Base-by-base conservation (phyloP, 139 green algal species). In the Zygnema circumcarinatum region DNA sequence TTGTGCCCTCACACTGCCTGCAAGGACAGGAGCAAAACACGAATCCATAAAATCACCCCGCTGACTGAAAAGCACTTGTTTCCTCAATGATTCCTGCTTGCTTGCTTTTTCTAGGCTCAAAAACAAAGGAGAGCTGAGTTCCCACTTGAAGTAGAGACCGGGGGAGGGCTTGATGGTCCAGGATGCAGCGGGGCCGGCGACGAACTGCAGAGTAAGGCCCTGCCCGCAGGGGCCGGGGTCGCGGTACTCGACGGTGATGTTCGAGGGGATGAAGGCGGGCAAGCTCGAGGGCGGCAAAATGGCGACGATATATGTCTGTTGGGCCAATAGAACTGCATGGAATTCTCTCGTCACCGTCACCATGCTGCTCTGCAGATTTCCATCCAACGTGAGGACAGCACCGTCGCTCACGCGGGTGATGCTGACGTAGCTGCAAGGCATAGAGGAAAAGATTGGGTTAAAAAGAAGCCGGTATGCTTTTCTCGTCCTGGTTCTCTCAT, bases 271-370 rank as follows among this genome's bases (percentile, higher is more conserved):
- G 22, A 67, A 86, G 1, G 38, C 53, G 53, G 31, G 29, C 32
- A 62, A 80, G 1, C 53, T 3, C 29, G 54, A 25, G 25, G 25
- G 25, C 29, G 54, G 54, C 25, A 72, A 54, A 33, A 86, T 41
- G 1, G 79, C 54, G 79, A 80, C 35, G 38, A 67, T 2, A 62
- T 86, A 86, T 38, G 79, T 86, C 16, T 73, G 16, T 11, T 41
- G 40, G 35, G 75, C 35, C 78, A 84, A 35, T 35, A 79, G 72
- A 16, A 20, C 40, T 32, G 72, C 72, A 16, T 54, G 22, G 72
- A 79, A 79, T 32, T 54, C 38, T 16, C 72, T 32, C 20, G 16
- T 20, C 20, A 35, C 40, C 16, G 72, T 16, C 72, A 35, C 72
- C 72, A 22, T 16, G 21, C 21, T 36, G 16, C 16, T 16, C 21